Conservation (phyloP, 202 grass and related monocot genomes). For the Bolboschoenoplectus hybrid region DNA sequence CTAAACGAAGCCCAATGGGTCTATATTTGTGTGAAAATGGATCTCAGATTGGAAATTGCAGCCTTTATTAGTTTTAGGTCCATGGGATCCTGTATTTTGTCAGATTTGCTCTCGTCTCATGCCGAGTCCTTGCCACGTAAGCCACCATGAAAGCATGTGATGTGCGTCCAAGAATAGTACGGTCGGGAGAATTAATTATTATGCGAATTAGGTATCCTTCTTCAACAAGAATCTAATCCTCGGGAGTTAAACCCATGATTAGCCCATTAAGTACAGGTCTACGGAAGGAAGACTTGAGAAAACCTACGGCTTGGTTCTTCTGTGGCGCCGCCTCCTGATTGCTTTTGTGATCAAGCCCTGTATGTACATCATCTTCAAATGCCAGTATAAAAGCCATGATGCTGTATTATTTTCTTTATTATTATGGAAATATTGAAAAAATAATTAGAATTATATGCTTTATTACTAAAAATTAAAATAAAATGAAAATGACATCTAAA, state of each 20-base stretch:
- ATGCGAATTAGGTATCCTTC: conserved; percentile 22
- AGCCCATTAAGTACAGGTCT: conserved; percentile 33
- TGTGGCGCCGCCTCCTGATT: not conserved
- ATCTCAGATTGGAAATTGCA: not conserved
- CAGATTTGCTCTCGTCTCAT: too few relatives aligned
- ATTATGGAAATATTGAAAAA: too few relatives aligned
- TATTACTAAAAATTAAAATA: too few relatives aligned
- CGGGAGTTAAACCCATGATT: conserved; percentile 51
- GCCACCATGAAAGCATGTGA: conserved; percentile 38
- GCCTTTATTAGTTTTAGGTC: too few relatives aligned
- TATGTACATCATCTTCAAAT: too few relatives aligned
- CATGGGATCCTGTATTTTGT: too few relatives aligned
- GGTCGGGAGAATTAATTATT: conserved; percentile 15
- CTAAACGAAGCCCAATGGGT: not conserved
- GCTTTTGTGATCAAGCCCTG: not conserved
- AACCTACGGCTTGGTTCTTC: not conserved
- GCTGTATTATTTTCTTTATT: too few relatives aligned
- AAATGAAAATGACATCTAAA: too few relatives aligned
- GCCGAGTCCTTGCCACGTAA: conserved; percentile 8
- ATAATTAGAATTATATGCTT: too few relatives aligned
- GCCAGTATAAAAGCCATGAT: too few relatives aligned
- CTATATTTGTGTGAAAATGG: not conserved
- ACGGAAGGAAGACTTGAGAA: not conserved
- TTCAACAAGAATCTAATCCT: conserved; percentile 39
- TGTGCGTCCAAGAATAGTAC: conserved; percentile 21